Evolutionary conservation across 2,329 filamentous ascomycete species (phyloP).

Genomic region (Akanthomyces dipterigenus): DNA sequence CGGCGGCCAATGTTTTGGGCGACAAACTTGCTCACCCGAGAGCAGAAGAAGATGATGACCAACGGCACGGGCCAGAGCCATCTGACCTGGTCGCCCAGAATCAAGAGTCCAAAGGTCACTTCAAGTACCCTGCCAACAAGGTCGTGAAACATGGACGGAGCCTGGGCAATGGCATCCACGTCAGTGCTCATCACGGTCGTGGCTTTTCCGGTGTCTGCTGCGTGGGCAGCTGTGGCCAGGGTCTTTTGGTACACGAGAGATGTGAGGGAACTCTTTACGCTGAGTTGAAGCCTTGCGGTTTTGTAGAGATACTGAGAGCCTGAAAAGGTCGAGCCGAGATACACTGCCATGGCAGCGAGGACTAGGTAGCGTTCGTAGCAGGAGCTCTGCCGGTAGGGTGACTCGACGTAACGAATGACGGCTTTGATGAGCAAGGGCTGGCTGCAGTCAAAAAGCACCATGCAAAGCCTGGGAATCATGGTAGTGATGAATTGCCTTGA

Average conservation of each 20-base stretch:
- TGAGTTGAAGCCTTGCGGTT: slow-evolving; percentile 23
- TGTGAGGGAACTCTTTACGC: slow-evolving; percentile 28
- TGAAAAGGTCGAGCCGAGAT: slow-evolving; percentile 19
- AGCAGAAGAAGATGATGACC: slow-evolving; percentile 35
- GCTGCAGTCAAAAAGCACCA: slow-evolving; percentile 33
- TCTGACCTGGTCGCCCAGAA: slow-evolving; percentile 33
- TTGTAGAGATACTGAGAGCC: slow-evolving; percentile 27
- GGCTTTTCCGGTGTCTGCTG: slow-evolving; percentile 25
- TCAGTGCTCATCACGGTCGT: slow-evolving; percentile 36
- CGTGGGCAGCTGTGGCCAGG: slow-evolving; percentile 18
- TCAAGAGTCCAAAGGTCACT: slow-evolving; percentile 30
- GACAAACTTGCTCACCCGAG: slow-evolving; percentile 33
- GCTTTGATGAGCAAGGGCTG: slow-evolving; percentile 34
- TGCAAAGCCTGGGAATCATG: slow-evolving; percentile 29
- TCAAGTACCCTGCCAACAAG: slow-evolving; percentile 36
- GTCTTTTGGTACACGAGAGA: slow-evolving; percentile 30
- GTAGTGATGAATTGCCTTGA: slow-evolving; percentile 16
- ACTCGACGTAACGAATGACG: slow-evolving; percentile 30
- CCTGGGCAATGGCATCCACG: slow-evolving; percentile 25
- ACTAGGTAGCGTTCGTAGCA: slow-evolving; percentile 24
- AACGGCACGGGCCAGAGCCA: slow-evolving; percentile 37
- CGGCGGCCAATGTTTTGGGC: slow-evolving; percentile 27
- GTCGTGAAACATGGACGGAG: slow-evolving; percentile 34
- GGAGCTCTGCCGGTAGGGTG: slow-evolving; percentile 27
- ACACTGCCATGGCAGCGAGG: slow-evolving; percentile 25